phyloP scores from a whole-genome alignment of 2,329 filamentous ascomycete genomes.

The Fusarium sp. region DNA sequence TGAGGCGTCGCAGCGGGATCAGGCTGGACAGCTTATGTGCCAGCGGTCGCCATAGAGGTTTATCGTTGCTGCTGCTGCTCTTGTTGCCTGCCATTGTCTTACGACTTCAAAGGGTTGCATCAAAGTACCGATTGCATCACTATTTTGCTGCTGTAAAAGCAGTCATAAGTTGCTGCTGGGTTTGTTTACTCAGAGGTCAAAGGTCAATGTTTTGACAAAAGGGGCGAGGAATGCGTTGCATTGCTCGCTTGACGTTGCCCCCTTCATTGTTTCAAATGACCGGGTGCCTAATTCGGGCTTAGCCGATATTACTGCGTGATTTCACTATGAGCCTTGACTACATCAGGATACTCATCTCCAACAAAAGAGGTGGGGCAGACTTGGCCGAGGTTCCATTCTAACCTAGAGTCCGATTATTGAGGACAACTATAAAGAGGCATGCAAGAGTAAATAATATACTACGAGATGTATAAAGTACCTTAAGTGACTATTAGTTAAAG shows the following conservation, averaged over 20 bases:
- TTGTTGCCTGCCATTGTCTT: conserved; percentile 22
- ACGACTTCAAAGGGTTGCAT: background rate
- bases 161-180: background rate
- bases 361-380: background rate
- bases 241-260: conserved; percentile 25
- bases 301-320: conserved; percentile 2
- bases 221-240: conserved; percentile 31
- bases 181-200: conserved; percentile 13
- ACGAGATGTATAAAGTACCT: background rate
- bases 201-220: conserved; percentile 26
- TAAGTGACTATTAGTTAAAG: too few relatives aligned
- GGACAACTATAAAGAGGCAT: background rate
- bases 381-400: background rate
- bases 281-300: background rate
- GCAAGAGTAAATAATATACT: background rate
- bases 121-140: background rate
- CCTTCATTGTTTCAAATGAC: conserved; percentile 33
- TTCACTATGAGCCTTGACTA: background rate
- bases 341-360: background rate
- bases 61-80: conserved; percentile 13
- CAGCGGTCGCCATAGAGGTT: conserved; percentile 22
- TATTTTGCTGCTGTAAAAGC: background rate
- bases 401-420: background rate
- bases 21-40: conserved; percentile 23
- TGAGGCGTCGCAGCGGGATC: conserved; percentile 3